A percentile compares a stretch with the other conserved stretches of the same genome.
Evolutionary conservation across 805 yeast genomes (phyloP).

Genomic region (Helenozyma rhizophorensis): DNA sequence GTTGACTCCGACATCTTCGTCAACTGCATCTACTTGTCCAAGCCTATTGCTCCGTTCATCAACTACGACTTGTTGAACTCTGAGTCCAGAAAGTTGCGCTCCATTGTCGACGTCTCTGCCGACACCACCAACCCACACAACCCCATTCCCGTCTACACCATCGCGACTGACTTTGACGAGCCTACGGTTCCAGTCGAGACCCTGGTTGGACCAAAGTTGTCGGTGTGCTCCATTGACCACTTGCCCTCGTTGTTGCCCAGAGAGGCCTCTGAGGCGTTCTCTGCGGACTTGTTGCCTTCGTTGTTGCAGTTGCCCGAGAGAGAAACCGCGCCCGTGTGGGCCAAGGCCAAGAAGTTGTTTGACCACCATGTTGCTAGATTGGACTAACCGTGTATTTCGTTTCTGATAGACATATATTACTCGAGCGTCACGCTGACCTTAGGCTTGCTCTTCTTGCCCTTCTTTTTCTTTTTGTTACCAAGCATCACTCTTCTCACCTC

Average conservation of each 20-base stretch:
- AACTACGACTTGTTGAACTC: constrained; percentile 62
- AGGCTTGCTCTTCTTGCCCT: constrained; percentile 23
- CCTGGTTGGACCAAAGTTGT: constrained; percentile 74
- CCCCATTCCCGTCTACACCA: constrained; percentile 90
- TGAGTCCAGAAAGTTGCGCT: constrained; percentile 71
- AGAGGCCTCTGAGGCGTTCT: constrained; percentile 91
- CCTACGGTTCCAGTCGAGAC: constrained; percentile 88
- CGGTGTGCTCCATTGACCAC: constrained; percentile 94
- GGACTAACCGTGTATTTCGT: constrained; percentile 2
- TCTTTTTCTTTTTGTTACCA: constrained; percentile 42
- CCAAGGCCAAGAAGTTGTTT: constrained; percentile 76
- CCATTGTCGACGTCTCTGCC: constrained; percentile 96
- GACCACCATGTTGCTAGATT: constrained; percentile 81
- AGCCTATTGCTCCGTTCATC: constrained; percentile 91
- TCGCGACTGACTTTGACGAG: constrained; percentile 84
- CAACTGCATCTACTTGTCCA: constrained; percentile 92
- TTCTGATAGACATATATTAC: constrained; percentile 22
- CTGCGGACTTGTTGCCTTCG: constrained; percentile 84
- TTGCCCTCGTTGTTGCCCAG: constrained; percentile 94
- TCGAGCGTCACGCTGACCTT: constrained; percentile 54
- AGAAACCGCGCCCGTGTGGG: constrained; percentile 85
- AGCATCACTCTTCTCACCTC: constrained; percentile 56
- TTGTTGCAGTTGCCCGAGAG: constrained; percentile 81
- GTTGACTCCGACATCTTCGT: constrained; percentile 83
- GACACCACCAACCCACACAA: constrained; percentile 98